Evolutionary conservation across 345 rosid species (phyloP).

Genomic region (Boechera divaricarpa): DNA sequence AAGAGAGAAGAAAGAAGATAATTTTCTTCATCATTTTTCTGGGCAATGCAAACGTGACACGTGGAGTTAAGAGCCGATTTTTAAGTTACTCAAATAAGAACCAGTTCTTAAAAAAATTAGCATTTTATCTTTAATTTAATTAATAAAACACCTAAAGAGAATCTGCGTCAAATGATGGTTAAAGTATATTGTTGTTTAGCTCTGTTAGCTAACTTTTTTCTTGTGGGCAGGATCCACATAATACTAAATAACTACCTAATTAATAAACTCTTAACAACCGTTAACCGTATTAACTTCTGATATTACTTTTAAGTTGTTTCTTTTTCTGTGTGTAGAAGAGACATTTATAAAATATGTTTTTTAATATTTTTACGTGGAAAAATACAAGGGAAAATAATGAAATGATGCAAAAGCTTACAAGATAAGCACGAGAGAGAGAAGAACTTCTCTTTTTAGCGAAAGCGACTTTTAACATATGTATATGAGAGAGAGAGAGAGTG

Average conservation of each 20-base stretch:
- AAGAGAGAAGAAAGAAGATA: no score
- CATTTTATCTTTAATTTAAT: no score
- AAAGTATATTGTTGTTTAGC: background rate
- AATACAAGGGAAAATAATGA: constrained; percentile 34
- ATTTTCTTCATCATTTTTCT: no score
- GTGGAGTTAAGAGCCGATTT: no score
- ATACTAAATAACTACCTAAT: no score
- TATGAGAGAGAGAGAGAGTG: constrained; percentile 8
- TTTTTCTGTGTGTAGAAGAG: background rate
- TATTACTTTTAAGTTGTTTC: background rate
- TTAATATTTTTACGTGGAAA: constrained; percentile 18
- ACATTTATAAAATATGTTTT: constrained; percentile 30
- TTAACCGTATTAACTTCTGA: constrained; percentile 5
- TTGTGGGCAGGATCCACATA: background rate
- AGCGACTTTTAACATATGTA: constrained; percentile 52
- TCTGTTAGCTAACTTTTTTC: background rate
- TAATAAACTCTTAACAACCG: background rate
- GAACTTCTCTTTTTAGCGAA: constrained; percentile 60
- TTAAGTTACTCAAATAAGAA: no score
- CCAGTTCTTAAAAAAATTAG: no score
- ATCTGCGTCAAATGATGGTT: no score
- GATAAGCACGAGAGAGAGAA: constrained; percentile 71
- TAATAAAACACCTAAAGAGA: no score
- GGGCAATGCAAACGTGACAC: no score
- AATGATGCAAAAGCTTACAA: constrained; percentile 49